phyloP scores from a whole-genome alignment of 495 filamentous ascomycete species.

The Penicillium maclennaniae region DNA sequence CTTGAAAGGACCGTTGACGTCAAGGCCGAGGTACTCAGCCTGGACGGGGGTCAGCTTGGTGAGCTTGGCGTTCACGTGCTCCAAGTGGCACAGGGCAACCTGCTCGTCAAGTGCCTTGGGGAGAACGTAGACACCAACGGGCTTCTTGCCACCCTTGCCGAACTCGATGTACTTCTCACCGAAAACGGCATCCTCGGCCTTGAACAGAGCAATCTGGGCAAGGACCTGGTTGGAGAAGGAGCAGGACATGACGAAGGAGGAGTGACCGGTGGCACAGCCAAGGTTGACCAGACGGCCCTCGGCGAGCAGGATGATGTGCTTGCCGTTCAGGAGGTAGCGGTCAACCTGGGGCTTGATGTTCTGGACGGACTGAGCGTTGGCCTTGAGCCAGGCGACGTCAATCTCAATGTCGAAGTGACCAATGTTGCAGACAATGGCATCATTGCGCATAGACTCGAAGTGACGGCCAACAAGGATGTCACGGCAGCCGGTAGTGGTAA shows the following conservation, averaged over 20 bases:
- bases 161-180: conserved; percentile 94
- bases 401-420: conserved; percentile 99
- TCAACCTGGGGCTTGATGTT: conserved; percentile 99
- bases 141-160: conserved; percentile 84
- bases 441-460: conserved; percentile 97
- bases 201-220: conserved; percentile 97
- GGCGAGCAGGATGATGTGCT: conserved; percentile 95
- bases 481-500: conserved; percentile 98
- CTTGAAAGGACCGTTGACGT: conserved; percentile 89
- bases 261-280: conserved; percentile 98
- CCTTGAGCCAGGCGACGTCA: conserved; percentile 99
- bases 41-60: conserved; percentile 78
- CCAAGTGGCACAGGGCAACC: conserved; percentile 88
- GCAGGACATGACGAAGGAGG: conserved; percentile 99
- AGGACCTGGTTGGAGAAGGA: conserved; percentile 99
- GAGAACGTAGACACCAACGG: conserved; percentile 89
- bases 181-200: conserved; percentile 83
- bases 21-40: conserved; percentile 88
- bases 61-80: conserved; percentile 93
- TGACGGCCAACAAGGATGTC: conserved; percentile 89
- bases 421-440: conserved; percentile 99
- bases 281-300: conserved; percentile 99
- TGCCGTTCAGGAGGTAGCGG: conserved; percentile 93
- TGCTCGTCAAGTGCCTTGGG: conserved; percentile 99
- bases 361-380: conserved; percentile 83